phyloP scores from a whole-genome alignment of 1,284 basidiomycete genomes.

The Ustilago crameri region DNA sequence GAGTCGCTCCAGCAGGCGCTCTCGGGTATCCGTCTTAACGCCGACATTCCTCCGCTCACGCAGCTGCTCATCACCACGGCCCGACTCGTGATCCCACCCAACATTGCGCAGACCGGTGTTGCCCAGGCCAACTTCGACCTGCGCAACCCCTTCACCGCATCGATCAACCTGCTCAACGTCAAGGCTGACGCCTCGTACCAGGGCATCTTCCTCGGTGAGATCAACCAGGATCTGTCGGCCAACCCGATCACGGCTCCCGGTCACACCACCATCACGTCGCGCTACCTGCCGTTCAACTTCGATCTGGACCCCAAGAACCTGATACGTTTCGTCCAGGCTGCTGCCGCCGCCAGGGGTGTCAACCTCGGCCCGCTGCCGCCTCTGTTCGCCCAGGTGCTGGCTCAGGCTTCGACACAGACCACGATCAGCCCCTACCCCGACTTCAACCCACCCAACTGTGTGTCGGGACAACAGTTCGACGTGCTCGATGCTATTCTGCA shows the following conservation, averaged over 20 bases:
- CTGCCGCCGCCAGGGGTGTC: slow-evolving; percentile 74
- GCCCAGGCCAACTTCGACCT: slow-evolving; percentile 69
- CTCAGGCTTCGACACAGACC: slow-evolving; percentile 74
- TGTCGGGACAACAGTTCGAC: slow-evolving; percentile 71
- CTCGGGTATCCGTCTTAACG: slow-evolving; percentile 75
- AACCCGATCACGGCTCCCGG: slow-evolving; percentile 76
- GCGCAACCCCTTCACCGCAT: slow-evolving; percentile 80
- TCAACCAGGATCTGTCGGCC: slow-evolving; percentile 72
- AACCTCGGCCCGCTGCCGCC: slow-evolving; percentile 76
- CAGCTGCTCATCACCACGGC: slow-evolving; percentile 74
- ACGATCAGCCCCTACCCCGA: slow-evolving; percentile 72
- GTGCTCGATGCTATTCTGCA: slow-evolving; percentile 75
- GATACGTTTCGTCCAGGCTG: slow-evolving; percentile 74
- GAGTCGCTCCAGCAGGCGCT: slow-evolving; percentile 76
- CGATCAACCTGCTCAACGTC: slow-evolving; percentile 77
- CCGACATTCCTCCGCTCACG: slow-evolving; percentile 77
- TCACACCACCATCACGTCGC: slow-evolving; percentile 75
- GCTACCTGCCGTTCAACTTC: slow-evolving; percentile 75
- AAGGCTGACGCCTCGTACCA: slow-evolving; percentile 73
- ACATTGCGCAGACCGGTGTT: slow-evolving; percentile 62
- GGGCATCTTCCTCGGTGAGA: slow-evolving; percentile 64
- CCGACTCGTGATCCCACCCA: slow-evolving; percentile 63
- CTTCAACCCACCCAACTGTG: slow-evolving; percentile 71
- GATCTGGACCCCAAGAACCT: slow-evolving; percentile 76
- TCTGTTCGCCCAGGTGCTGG: slow-evolving; percentile 74